phyloP scores from a whole-genome alignment of 108 stramenopile species.

The Nitzschia putrida region DNA sequence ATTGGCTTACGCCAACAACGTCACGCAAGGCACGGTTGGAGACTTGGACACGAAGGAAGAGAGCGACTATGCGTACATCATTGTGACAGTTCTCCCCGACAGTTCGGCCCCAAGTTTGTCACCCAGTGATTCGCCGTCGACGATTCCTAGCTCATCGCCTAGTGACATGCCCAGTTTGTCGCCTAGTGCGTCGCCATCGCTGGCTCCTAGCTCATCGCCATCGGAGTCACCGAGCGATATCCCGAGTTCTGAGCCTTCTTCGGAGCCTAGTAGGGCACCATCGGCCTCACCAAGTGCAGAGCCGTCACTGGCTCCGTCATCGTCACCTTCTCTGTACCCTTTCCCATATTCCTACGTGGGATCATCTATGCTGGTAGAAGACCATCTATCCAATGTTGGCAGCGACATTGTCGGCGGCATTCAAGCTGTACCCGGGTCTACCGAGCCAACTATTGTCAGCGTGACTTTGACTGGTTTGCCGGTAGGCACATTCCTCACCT shows the following conservation, averaged over 20 bases:
- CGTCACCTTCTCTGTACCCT: slow-evolving; percentile 4
- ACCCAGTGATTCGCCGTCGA: neutral
- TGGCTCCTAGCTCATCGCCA: neutral
- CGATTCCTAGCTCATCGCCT: neutral
- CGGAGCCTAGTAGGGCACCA: neutral
- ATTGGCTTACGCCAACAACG: neutral
- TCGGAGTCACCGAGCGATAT: neutral
- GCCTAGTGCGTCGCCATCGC: neutral
- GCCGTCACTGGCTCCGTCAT: slow-evolving; percentile 4
- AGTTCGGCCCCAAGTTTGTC: neutral
- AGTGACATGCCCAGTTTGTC: neutral
- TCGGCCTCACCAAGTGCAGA: neutral
- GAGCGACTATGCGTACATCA: neutral
- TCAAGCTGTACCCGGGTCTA: neutral
- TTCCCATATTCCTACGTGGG: neutral
- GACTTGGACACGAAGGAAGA: slow-evolving; percentile 1
- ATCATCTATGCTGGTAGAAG: slow-evolving; percentile 4
- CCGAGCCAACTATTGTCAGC: neutral
- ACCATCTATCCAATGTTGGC: neutral
- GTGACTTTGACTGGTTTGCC: neutral
- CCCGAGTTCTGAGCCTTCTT: neutral
- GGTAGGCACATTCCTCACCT: neutral
- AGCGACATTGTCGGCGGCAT: slow-evolving; percentile 1
- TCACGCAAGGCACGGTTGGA: neutral
- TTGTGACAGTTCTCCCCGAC: neutral